Conservation (phyloP, 1,284 basidiomycete species). For the Ustilago lituana region DNA sequence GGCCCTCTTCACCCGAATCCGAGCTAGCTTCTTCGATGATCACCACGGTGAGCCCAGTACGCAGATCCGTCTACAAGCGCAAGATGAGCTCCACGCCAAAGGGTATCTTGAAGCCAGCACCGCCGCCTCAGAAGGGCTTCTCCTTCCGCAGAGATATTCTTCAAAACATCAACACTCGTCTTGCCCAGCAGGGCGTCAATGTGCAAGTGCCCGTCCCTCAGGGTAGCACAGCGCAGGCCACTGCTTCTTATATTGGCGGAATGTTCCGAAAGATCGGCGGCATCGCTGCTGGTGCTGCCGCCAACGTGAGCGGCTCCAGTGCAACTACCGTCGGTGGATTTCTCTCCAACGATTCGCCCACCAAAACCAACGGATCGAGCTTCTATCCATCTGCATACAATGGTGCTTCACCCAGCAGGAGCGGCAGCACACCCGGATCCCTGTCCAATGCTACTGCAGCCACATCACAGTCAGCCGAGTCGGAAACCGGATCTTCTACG, state of each 20-base stretch:
- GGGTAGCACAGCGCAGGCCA: constrained; percentile 45
- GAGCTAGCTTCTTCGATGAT: constrained; percentile 29
- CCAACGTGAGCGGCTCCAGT: constrained; percentile 34
- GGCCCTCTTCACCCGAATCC: constrained; percentile 6
- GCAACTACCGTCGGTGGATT: constrained; percentile 21
- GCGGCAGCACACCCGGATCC: constrained; percentile 7
- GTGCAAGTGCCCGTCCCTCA: constrained; percentile 60
- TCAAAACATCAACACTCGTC: constrained; percentile 59
- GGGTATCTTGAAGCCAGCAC: constrained; percentile 61
- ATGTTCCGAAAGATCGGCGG: constrained; percentile 58
- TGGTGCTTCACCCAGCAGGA: constrained; percentile 7
- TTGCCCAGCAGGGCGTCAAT: constrained; percentile 65
- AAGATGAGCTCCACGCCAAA: constrained; percentile 39
- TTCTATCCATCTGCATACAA: neutral
- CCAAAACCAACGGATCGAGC: constrained; percentile 8
- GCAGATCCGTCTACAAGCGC: constrained; percentile 48
- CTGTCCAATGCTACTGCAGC: constrained; percentile 1
- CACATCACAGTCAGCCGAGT: constrained; percentile 13
- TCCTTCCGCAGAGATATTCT: constrained; percentile 61
- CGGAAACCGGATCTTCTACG: constrained; percentile 3
- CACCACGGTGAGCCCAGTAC: constrained; percentile 35
- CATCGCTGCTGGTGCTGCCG: constrained; percentile 48
- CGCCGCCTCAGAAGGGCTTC: constrained; percentile 57
- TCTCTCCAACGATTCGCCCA: constrained; percentile 18
- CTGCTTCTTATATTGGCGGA: constrained; percentile 53